Base-by-base conservation (phyloP, 2,329 filamentous ascomycete genomes). In the Apiospora malaysiana region DNA sequence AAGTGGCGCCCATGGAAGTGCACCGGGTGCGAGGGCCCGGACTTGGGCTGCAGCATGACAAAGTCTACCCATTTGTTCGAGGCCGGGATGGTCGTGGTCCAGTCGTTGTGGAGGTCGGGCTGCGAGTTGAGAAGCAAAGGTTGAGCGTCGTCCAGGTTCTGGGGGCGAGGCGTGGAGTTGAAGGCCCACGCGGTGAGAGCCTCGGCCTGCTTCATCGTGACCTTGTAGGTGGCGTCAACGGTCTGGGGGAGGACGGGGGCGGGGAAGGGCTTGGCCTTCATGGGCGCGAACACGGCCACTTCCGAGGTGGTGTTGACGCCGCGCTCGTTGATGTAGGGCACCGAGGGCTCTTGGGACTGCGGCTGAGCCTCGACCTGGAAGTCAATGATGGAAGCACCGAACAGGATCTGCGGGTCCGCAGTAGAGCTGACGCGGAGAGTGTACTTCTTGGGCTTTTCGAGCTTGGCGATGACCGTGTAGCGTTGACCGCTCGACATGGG, bases 1-100 rank as follows among this genome's bases (percentile, higher is more conserved):
- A 87, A 88, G 76, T 89, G 90, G 75, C 86, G 88, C 66, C 86
- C 85, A 79, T 92, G 90, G 81, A 91, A 91, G 83, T 92, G 90
- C 68, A 92, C 87, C 0, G 88, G 87, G 71, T 92, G 90, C 12
- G 86, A 82, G 5, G 85, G 88, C 66, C 74, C 70, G 12, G 69
- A 70, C 6, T 49, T 32, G 23, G 68, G 37, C 27, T 73, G 70
- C 25, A 66, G n/a, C 75, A 89, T 86, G 72, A 90, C 81, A n/a
- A 89, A 75, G 75, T 90, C 88, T 10, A 90, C 81, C 88, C 88
- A 90, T 1, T 84, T 82, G 9, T 86, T 88, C 47, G 68, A 46
- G 14, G 66, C 68, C 16, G 69, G 68, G n/a, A 71, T 69, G 7
- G 80, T 79, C 70, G 88, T 82, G 23, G 85, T 87, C 47, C 87